Evolutionary conservation across 768 basidiomycete species (phyloP).

Genomic region (Daedalea quercina): DNA sequence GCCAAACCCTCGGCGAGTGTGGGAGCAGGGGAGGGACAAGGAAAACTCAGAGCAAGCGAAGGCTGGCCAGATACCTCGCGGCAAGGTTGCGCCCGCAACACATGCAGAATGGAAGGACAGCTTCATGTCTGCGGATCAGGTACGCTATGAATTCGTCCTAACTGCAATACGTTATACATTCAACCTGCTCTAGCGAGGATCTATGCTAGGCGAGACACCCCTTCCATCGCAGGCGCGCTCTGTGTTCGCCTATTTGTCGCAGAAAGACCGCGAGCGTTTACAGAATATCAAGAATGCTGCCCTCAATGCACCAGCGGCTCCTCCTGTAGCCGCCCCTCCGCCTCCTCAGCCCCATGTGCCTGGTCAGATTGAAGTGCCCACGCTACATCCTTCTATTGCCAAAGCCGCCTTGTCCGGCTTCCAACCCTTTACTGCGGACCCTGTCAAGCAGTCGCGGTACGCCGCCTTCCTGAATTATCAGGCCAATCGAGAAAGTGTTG

Average conservation of each 20-base stretch:
- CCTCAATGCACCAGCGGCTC: conserved; percentile 11
- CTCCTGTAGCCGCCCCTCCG: conserved; percentile 19
- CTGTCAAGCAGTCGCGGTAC: conserved; percentile 81
- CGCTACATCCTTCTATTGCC: conserved; percentile 69
- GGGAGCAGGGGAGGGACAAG: conserved; percentile 43
- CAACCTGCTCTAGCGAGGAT: conserved; percentile 55
- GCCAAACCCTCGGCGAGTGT: conserved; percentile 77
- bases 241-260: conserved; percentile 91
- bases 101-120: conserved; percentile 50
- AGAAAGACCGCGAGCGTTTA: conserved; percentile 85
- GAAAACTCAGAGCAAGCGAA: conserved; percentile 26
- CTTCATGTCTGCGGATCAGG: conserved; percentile 64
- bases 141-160: conserved; percentile 21
- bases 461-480: conserved; percentile 75
- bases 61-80: conserved; percentile 9
- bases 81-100: conserved; percentile 19
- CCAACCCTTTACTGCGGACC: conserved; percentile 77
- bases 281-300: conserved; percentile 38
- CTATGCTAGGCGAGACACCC: conserved; percentile 75
- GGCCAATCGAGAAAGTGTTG: conserved; percentile 26
- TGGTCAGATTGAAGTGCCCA: conserved; percentile 30
- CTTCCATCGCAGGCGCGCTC: conserved; percentile 67
- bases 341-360: conserved; percentile 17
- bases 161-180: not conserved
- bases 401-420: conserved; percentile 85